Percentiles rank a stretch among this genome's conserved stretches.
phyloP scores from a whole-genome alignment of 1,139 yeast species.

The Maudiozyma humilis region DNA sequence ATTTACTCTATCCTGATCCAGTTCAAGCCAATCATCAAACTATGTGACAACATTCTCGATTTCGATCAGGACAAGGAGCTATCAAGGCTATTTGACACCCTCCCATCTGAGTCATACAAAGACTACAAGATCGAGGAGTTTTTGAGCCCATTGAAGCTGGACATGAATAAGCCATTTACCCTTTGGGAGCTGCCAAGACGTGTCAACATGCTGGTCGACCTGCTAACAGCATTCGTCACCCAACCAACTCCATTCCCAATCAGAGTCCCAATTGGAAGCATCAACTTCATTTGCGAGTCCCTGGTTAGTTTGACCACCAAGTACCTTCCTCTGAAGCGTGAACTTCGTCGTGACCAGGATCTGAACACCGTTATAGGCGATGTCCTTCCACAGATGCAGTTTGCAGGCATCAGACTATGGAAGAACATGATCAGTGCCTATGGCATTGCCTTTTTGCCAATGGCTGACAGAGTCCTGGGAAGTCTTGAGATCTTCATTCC shows the following conservation, averaged over 20 bases:
- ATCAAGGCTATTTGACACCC: slow-evolving; percentile 30
- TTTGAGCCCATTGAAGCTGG: slow-evolving; percentile 46
- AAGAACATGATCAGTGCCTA: slow-evolving; percentile 34
- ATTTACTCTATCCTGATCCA: slow-evolving; percentile 39
- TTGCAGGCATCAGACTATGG: slow-evolving; percentile 39
- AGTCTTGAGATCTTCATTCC: slow-evolving; percentile 50
- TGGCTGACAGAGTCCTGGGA: slow-evolving; percentile 41
- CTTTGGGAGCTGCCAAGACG: slow-evolving; percentile 45
- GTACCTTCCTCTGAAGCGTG: slow-evolving; percentile 48
- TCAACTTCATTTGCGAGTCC: slow-evolving; percentile 43
- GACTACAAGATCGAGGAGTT: slow-evolving; percentile 23
- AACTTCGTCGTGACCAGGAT: slow-evolving; percentile 45
- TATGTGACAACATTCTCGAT: slow-evolving; percentile 53
- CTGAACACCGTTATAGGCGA: slow-evolving; percentile 36
- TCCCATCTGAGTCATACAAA: slow-evolving; percentile 28
- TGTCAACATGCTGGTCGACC: slow-evolving; percentile 38
- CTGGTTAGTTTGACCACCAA: slow-evolving; percentile 46
- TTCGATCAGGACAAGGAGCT: slow-evolving; percentile 47
- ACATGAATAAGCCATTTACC: slow-evolving; percentile 47
- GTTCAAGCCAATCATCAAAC: slow-evolving; percentile 41
- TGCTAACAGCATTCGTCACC: slow-evolving; percentile 40
- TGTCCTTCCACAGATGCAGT: slow-evolving; percentile 41
- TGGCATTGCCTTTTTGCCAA: slow-evolving; percentile 43
- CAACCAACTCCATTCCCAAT: slow-evolving; percentile 43
- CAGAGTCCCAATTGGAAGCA: slow-evolving; percentile 47